phyloP scores from a whole-genome alignment of 2,329 filamentous ascomycete genomes.

The Aspergillus glaucus region DNA sequence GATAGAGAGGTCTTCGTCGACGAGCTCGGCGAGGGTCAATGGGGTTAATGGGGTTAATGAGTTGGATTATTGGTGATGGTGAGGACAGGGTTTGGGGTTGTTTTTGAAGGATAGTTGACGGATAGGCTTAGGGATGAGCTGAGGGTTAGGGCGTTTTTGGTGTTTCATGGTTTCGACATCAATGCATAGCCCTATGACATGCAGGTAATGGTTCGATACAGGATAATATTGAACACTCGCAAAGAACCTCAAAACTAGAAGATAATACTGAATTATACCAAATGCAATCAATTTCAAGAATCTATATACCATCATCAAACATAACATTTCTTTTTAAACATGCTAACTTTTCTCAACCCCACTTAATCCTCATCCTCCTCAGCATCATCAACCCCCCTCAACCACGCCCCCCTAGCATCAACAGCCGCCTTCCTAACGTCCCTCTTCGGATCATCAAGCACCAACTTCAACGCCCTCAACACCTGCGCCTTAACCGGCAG shows the following conservation, averaged over 20 bases:
- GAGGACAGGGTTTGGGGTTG: not conserved
- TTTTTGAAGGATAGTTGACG: too few relatives aligned
- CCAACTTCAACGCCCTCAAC: constrained; percentile 47
- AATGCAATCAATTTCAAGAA: constrained; percentile 2
- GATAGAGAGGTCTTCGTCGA: not conserved
- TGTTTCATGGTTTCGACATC: too few relatives aligned
- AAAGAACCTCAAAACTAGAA: not conserved
- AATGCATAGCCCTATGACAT: too few relatives aligned
- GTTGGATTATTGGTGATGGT: not conserved
- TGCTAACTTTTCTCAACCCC: not conserved
- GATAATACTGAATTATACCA: not conserved
- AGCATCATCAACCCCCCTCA: constrained; percentile 52
- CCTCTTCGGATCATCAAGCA: constrained; percentile 58
- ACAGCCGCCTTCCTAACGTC: constrained; percentile 58
- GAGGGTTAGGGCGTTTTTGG: too few relatives aligned
- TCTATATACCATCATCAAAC: not conserved
- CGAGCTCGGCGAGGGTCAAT: not conserved
- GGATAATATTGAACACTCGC: too few relatives aligned
- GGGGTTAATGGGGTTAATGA: not conserved
- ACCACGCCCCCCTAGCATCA: constrained; percentile 55
- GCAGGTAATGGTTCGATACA: too few relatives aligned
- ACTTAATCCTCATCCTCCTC: constrained; percentile 49
- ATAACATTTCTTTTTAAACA: not conserved
- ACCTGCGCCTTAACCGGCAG: constrained; percentile 54
- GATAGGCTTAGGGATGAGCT: too few relatives aligned